These are phyloP conservation scores for Cylindrotheca fusiformis DNA, from an alignment of 108 stramenopile species.

Conservation along the genomic window DNA sequence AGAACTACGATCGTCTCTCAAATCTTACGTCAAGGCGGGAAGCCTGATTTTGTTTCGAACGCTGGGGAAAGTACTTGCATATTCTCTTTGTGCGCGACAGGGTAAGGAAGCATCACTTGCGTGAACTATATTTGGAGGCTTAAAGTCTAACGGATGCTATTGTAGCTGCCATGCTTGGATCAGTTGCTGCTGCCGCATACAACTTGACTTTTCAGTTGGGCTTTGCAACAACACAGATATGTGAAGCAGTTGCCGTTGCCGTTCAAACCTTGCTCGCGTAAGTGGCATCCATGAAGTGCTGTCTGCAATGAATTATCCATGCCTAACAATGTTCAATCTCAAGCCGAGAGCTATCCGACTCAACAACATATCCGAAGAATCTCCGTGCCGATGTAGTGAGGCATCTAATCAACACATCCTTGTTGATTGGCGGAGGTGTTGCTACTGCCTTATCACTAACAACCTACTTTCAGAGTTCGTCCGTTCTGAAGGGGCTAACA, in stretches of 20 bases:
- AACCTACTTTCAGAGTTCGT: conserved; percentile 70
- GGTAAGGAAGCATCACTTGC: not conserved
- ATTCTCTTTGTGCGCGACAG: conserved; percentile 83
- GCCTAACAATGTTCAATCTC: conserved; percentile 9
- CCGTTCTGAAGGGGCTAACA: conserved; percentile 78
- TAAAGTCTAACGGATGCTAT: too few relatives aligned
- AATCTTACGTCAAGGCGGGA: conserved; percentile 75
- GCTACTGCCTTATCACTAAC: conserved; percentile 58
- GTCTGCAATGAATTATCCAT: not conserved
- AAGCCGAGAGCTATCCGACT: conserved; percentile 73
- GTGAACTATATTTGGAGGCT: too few relatives aligned
- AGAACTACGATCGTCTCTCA: conserved; percentile 45
- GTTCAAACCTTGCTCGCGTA: conserved; percentile 79
- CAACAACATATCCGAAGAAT: conserved; percentile 20
- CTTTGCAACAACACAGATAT: conserved; percentile 92
- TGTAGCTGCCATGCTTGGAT: conserved; percentile 70
- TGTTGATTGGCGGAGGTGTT: conserved; percentile 66
- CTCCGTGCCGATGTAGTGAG: conserved; percentile 48
- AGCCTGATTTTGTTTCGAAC: conserved; percentile 78
- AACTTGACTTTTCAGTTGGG: conserved; percentile 92
- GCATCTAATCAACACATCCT: conserved; percentile 76
- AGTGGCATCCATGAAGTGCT: conserved; percentile 2
- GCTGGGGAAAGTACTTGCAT: conserved; percentile 84
- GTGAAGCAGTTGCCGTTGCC: conserved; percentile 68
- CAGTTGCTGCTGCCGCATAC: conserved; percentile 87